Evolutionary conservation across 2,329 filamentous ascomycete genomes (phyloP).

Genomic region (Trichoderma hamatum): DNA sequence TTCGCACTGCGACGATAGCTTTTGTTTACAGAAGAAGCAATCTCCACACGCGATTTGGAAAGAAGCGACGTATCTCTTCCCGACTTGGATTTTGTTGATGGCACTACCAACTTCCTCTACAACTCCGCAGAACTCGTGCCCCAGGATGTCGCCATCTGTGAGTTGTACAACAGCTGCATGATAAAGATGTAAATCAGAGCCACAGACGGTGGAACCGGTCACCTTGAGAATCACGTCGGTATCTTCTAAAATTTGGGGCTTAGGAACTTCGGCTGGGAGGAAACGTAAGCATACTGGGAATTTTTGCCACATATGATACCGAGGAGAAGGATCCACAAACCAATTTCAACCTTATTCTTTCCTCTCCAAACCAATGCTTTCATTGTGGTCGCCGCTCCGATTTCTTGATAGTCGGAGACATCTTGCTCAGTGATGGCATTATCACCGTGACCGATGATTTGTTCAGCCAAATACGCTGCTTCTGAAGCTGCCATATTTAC

Average conservation of each 20-base stretch:
- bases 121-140: slow-evolving; percentile 63
- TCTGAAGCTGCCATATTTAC: slow-evolving; percentile 46
- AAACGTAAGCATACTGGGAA: not conserved
- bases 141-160: slow-evolving; percentile 67
- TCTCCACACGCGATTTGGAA: slow-evolving; percentile 79
- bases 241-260: slow-evolving; percentile 72
- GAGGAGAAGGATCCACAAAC: slow-evolving; percentile 38
- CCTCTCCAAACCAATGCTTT: slow-evolving; percentile 81
- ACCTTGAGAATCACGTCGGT: slow-evolving; percentile 80
- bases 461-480: slow-evolving; percentile 69
- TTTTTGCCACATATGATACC: not conserved
- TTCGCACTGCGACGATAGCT: slow-evolving; percentile 78
- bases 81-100: slow-evolving; percentile 57
- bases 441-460: slow-evolving; percentile 67
- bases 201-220: slow-evolving; percentile 64
- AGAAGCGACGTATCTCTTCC: slow-evolving; percentile 76
- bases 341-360: slow-evolving; percentile 75
- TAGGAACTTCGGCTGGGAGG: slow-evolving; percentile 61
- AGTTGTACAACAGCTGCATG: slow-evolving; percentile 61
- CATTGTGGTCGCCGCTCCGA: slow-evolving; percentile 64
- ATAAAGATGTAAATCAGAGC: slow-evolving; percentile 61
- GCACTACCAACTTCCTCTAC: slow-evolving; percentile 59
- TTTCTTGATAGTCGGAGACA: slow-evolving; percentile 60
- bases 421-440: slow-evolving; percentile 70
- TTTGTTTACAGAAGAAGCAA: slow-evolving; percentile 79